Conservation (phyloP, 1,139 yeast genomes). For the Yamadazyma mexicana region DNA sequence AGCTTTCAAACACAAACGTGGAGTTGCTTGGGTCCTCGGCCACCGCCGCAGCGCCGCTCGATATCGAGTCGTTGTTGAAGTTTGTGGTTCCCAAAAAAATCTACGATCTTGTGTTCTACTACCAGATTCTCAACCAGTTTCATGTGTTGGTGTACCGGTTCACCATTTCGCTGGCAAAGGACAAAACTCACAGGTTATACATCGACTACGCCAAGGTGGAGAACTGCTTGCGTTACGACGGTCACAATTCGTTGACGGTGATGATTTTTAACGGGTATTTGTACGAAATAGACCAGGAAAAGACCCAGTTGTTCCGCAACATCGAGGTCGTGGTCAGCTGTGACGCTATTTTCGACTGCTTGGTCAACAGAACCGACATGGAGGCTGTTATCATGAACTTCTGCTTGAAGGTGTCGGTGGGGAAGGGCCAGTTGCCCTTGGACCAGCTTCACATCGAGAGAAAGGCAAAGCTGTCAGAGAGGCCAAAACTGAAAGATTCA, state of each 20-base stretch:
- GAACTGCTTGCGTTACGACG: constrained; percentile 19
- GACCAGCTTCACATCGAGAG: constrained; percentile 17
- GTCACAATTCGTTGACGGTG: constrained; percentile 22
- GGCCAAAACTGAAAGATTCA: neutral
- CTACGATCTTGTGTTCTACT: constrained; percentile 18
- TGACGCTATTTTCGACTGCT: constrained; percentile 26
- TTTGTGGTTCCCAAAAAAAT: constrained; percentile 16
- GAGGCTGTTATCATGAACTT: constrained; percentile 20
- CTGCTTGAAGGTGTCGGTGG: constrained; percentile 21
- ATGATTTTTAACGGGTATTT: constrained; percentile 33
- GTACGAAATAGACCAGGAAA: constrained; percentile 19
- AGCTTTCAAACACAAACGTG: constrained; percentile 15
- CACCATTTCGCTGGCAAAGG: constrained; percentile 16
- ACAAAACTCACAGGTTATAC: constrained; percentile 10
- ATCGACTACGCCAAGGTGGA: constrained; percentile 36
- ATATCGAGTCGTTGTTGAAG: constrained; percentile 9
- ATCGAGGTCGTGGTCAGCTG: constrained; percentile 29
- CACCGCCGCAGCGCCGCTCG: neutral
- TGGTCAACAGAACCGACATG: constrained; percentile 11
- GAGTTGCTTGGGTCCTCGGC: neutral
- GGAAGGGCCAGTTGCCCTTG: constrained; percentile 27
- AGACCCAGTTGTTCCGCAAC: constrained; percentile 30
- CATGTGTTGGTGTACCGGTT: constrained; percentile 30
- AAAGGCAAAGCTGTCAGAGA: constrained; percentile 1
- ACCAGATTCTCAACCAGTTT: constrained; percentile 30